Percentiles rank a stretch among this genome's conserved stretches.
These are phyloP conservation scores for Apiospora kogelbergensis DNA, from an alignment of 2,329 filamentous ascomycete species.

Conservation along the genomic window DNA sequence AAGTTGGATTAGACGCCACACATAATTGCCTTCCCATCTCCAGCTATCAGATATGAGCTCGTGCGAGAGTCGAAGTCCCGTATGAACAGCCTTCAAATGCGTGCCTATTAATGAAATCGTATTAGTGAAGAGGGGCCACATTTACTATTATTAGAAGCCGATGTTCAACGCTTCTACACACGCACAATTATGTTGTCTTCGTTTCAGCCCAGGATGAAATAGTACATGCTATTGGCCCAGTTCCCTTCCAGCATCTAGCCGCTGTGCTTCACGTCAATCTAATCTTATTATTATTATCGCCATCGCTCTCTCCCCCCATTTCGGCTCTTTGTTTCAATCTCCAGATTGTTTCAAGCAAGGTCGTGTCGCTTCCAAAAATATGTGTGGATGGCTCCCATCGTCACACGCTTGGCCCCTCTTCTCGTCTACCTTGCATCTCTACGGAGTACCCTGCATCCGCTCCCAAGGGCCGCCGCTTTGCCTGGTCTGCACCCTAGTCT, in stretches of 20 bases:
- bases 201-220: background rate
- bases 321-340: background rate
- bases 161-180: background rate
- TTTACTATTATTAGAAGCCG: background rate
- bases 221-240: background rate
- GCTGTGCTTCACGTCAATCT: background rate
- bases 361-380: background rate
- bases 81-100: background rate
- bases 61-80: background rate
- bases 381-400: background rate
- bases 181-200: background rate
- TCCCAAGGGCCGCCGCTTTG: background rate
- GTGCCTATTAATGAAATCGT: background rate
- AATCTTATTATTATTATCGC: background rate
- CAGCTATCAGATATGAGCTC: background rate
- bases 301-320: background rate
- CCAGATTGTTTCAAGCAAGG: background rate
- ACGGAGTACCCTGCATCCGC: background rate
- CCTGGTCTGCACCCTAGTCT: background rate
- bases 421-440: conserved; percentile 1
- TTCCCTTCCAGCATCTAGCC: background rate
- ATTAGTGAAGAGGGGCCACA: background rate
- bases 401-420: background rate
- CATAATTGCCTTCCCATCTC: too few relatives aligned
- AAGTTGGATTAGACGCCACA: background rate